Percentiles rank a stretch among this genome's conserved stretches.
These are phyloP conservation scores for Furcasterigmium sp. DNA, from an alignment of 2,329 filamentous ascomycete species.

Conservation along the genomic window DNA sequence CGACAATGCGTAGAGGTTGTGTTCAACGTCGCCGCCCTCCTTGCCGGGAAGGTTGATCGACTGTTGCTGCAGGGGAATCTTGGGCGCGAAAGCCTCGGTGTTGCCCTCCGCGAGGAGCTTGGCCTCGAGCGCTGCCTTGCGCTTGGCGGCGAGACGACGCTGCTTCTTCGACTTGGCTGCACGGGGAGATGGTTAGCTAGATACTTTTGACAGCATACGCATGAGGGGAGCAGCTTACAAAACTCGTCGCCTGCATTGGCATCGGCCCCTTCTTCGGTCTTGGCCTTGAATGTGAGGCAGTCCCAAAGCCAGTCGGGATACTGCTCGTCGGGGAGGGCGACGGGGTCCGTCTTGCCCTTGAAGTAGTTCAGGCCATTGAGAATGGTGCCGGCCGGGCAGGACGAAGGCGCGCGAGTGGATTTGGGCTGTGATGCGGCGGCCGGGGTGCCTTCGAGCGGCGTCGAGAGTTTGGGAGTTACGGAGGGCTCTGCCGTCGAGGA, in stretches of 20 bases:
- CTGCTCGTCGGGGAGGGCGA: conserved; percentile 67
- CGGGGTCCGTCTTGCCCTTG: conserved; percentile 67
- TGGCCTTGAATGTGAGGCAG: conserved; percentile 59
- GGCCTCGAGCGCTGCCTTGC: conserved; percentile 50
- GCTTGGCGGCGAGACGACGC: conserved; percentile 64
- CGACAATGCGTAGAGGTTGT: conserved; percentile 40
- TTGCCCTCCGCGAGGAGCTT: conserved; percentile 60
- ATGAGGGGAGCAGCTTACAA: conserved; percentile 48
- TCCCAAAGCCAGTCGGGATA: conserved; percentile 81
- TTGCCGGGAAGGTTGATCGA: conserved; percentile 64
- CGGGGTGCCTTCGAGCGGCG: conserved; percentile 19
- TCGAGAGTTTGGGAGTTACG: conserved; percentile 23
- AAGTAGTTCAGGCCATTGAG: conserved; percentile 72
- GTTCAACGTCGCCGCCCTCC: conserved; percentile 33
- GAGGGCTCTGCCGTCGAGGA: conserved; percentile 27
- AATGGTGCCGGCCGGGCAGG: conserved; percentile 62
- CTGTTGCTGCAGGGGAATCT: conserved; percentile 73
- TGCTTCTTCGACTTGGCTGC: conserved; percentile 82
- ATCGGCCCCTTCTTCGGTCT: conserved; percentile 39
- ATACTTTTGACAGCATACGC: neutral
- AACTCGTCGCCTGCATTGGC: conserved; percentile 67
- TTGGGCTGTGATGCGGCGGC: conserved; percentile 21
- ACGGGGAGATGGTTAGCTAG: neutral
- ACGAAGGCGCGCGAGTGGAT: conserved; percentile 28
- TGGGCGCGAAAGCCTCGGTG: conserved; percentile 57